Percentiles rank a stretch among this genome's conserved stretches.
phyloP scores from a whole-genome alignment of 768 basidiomycete species.

The Hortiboletus flavorubellus region DNA sequence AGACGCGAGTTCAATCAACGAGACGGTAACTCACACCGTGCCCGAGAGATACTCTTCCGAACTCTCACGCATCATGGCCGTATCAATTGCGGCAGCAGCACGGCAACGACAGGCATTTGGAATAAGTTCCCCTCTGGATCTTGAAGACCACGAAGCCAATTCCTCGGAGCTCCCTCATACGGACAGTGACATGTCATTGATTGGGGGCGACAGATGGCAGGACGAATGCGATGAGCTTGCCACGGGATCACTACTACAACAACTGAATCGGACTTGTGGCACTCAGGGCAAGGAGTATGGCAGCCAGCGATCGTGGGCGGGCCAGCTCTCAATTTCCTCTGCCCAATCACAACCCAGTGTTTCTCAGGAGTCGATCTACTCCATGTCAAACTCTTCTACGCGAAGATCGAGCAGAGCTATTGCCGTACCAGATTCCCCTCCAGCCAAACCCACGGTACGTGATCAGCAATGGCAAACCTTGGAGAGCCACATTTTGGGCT shows the following conservation, averaged over 20 bases:
- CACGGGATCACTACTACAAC: slow-evolving; percentile 30
- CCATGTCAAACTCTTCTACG: slow-evolving; percentile 10
- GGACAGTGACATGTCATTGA: slow-evolving; percentile 48
- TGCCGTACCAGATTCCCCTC: slow-evolving; percentile 10
- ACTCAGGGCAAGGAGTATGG: neutral
- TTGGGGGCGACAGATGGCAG: slow-evolving; percentile 39
- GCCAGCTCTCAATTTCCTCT: slow-evolving; percentile 12
- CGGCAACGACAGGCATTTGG: slow-evolving; percentile 51
- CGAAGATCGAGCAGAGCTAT: slow-evolving; percentile 9
- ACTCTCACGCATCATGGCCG: slow-evolving; percentile 25
- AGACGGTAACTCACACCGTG: neutral
- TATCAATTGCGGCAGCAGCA: slow-evolving; percentile 37
- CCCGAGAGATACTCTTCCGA: slow-evolving; percentile 27
- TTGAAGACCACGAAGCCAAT: neutral
- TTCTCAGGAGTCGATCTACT: slow-evolving; percentile 29
- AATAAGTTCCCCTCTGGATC: slow-evolving; percentile 40
- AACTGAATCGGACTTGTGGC: neutral
- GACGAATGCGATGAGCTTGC: slow-evolving; percentile 32
- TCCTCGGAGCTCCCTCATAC: slow-evolving; percentile 29
- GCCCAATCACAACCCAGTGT: slow-evolving; percentile 11
- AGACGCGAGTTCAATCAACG: slow-evolving; percentile 3
- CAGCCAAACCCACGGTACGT: slow-evolving; percentile 4
- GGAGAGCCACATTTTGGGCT: slow-evolving; percentile 19
- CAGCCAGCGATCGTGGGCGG: slow-evolving; percentile 3
- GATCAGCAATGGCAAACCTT: slow-evolving; percentile 24